These are phyloP conservation scores for Psilocybe azurescens DNA, from an alignment of 768 basidiomycete species.

Conservation along the genomic window DNA sequence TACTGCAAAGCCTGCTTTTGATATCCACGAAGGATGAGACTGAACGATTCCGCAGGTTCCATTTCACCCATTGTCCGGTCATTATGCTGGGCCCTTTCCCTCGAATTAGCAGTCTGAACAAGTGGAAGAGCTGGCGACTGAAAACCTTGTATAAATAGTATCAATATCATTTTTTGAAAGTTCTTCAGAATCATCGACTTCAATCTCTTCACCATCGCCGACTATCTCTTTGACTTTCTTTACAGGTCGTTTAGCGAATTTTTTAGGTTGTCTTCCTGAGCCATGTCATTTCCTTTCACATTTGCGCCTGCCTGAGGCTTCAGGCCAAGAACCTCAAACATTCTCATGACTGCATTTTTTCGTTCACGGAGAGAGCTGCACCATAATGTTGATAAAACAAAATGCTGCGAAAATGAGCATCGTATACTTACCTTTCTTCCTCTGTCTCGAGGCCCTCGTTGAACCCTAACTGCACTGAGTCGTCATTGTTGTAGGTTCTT, in stretches of 20 bases:
- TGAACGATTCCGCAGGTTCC: constrained; percentile 81
- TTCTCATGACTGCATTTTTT: constrained; percentile 70
- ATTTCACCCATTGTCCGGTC: constrained; percentile 80
- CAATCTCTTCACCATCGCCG: constrained; percentile 82
- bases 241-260: constrained; percentile 39
- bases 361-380: constrained; percentile 70
- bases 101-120: constrained; percentile 1
- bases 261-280: constrained; percentile 48
- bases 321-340: constrained; percentile 78
- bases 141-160: constrained; percentile 82
- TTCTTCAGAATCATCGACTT: constrained; percentile 85
- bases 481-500: constrained; percentile 38
- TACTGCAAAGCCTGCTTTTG: constrained; percentile 92
- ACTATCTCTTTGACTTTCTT: constrained; percentile 70
- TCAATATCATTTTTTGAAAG: constrained; percentile 82
- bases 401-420: background rate
- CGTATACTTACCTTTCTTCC: constrained; percentile 61
- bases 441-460: constrained; percentile 82
- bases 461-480: constrained; percentile 48
- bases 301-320: constrained; percentile 60
- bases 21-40: constrained; percentile 78
- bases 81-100: constrained; percentile 86
- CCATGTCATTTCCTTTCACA: constrained; percentile 36
- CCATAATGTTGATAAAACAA: background rate
- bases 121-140: background rate